These are phyloP conservation scores for Jamesozyma rosinii DNA, from an alignment of 805 yeast genomes.

Conservation along the genomic window DNA sequence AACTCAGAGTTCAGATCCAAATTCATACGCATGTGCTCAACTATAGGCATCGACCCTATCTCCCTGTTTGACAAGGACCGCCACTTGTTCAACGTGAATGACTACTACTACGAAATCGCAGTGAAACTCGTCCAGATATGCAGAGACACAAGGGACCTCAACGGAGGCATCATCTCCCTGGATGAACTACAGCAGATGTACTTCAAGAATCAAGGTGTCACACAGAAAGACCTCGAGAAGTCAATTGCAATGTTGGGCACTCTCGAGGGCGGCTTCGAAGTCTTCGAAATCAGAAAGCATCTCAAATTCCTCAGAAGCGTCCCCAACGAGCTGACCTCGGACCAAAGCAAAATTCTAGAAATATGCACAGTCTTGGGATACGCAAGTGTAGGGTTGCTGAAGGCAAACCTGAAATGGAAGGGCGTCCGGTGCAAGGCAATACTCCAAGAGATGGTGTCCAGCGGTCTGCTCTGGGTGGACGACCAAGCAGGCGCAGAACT, in stretches of 20 bases:
- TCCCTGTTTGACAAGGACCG: slow-evolving; percentile 29
- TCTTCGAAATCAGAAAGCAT: slow-evolving; percentile 39
- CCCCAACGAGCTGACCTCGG: slow-evolving; percentile 55
- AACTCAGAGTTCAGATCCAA: slow-evolving; percentile 59
- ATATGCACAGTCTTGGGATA: slow-evolving; percentile 72
- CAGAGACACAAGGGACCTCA: slow-evolving; percentile 54
- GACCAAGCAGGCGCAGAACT: slow-evolving; percentile 36
- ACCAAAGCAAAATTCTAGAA: slow-evolving; percentile 63
- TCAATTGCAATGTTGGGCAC: slow-evolving; percentile 45
- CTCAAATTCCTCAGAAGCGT: slow-evolving; percentile 51
- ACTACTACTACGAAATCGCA: slow-evolving; percentile 57
- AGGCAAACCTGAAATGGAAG: slow-evolving; percentile 75
- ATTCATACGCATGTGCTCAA: slow-evolving; percentile 65
- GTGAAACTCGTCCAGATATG: slow-evolving; percentile 71
- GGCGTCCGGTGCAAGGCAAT: slow-evolving; percentile 49
- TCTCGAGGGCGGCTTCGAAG: slow-evolving; percentile 64
- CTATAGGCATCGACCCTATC: slow-evolving; percentile 80
- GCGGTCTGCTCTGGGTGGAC: slow-evolving; percentile 85
- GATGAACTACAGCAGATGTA: slow-evolving; percentile 37
- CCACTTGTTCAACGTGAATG: slow-evolving; percentile 32
- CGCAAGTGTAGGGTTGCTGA: slow-evolving; percentile 51
- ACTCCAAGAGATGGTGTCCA: slow-evolving; percentile 68
- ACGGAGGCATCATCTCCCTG: slow-evolving; percentile 74
- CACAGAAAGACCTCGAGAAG: slow-evolving; percentile 45
- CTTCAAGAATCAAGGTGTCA: slow-evolving; percentile 24